Base-by-base conservation (phyloP, 1,284 basidiomycete species). In the Trichosporon inkin region DNA sequence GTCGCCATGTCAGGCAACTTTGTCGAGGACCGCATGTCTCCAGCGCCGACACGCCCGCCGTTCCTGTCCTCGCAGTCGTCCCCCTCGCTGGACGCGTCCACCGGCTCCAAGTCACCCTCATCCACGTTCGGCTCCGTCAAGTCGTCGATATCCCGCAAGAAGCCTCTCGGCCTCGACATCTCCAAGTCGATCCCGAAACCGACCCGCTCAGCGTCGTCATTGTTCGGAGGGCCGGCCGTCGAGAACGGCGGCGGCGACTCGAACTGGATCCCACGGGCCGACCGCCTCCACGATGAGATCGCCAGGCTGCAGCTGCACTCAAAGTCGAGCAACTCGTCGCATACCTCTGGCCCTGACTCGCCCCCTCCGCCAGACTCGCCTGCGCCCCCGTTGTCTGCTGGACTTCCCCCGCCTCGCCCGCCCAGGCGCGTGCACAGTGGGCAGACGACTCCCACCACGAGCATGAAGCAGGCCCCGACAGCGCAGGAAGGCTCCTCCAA, bases 281-380 rank as follows among this genome's bases (percentile, higher is more conserved):
- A 82, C 13, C 78, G 79, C 0, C 75, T 79, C 24, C 71, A 74
- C 44, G 78, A 72, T 52, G 70, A 75, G 56, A 74, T 73, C 57
- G 71, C 66, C 8, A 62, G 78, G 74, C 67, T 71, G 55, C 58
- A 82, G 87, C 87, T 57, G 85, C 85, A 69, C 77, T 91, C 64
- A 84, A 88, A 69, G 79, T 89, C 73, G 3, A 67, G 68, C n/a
- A 67, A 67, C 6, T 67, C 66, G n/a, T 66, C 64, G 41, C 63
- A 59, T 40, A 57, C 60, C 28, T 66, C 64, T 4, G 62, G 62
- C 8, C 62, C 59, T 22, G 57, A 62, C 10, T 64, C 63, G 8
- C 63, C 28, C 28, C 28, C 63, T 11, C 32, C 60, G 11, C 44
- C 52, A 19, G 34, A 53, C 28, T 67, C 66, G 6, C 68, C 72